Percentiles rank a stretch among this genome's conserved stretches.
These are phyloP conservation scores for Clavispora santaluciae DNA, from an alignment of 805 yeast genomes.

Conservation along the genomic window DNA sequence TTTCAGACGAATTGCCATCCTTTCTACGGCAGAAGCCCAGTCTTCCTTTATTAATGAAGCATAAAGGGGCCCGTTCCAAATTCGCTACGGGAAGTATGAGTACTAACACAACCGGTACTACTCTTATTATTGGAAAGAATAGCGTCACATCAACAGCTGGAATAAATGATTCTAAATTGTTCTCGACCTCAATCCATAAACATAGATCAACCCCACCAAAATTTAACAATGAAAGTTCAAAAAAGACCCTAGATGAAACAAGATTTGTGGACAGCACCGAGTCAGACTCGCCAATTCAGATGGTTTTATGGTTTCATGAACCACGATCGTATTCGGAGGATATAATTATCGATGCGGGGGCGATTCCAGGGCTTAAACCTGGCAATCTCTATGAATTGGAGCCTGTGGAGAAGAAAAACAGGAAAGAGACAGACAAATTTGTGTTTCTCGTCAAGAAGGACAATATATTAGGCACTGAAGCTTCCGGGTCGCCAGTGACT, in stretches of 20 bases:
- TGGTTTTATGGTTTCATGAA: conserved; percentile 68
- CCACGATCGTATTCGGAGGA: conserved; percentile 50
- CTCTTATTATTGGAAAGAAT: conserved; percentile 14
- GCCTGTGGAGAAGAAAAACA: conserved; percentile 27
- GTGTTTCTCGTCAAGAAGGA: conserved; percentile 10
- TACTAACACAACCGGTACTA: conserved; percentile 15
- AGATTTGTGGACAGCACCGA: background rate
- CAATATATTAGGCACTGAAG: conserved; percentile 9
- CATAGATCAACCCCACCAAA: background rate
- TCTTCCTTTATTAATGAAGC: background rate
- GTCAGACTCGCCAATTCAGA: conserved; percentile 18
- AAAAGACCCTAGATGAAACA: background rate
- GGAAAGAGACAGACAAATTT: conserved; percentile 5
- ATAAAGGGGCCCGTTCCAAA: background rate
- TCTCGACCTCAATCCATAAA: conserved; percentile 5
- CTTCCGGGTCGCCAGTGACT: background rate
- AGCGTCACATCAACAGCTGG: background rate
- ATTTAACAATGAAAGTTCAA: background rate
- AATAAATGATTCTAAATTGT: conserved; percentile 1
- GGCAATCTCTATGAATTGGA: conserved; percentile 75
- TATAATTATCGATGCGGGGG: conserved; percentile 56
- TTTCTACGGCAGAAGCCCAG: conserved; percentile 11
- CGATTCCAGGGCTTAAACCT: conserved; percentile 58
- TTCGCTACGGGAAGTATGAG: conserved; percentile 1
- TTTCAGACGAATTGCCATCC: conserved; percentile 7